Conservation (phyloP, 345 rosid genomes). For the Euphorbia peplus region DNA sequence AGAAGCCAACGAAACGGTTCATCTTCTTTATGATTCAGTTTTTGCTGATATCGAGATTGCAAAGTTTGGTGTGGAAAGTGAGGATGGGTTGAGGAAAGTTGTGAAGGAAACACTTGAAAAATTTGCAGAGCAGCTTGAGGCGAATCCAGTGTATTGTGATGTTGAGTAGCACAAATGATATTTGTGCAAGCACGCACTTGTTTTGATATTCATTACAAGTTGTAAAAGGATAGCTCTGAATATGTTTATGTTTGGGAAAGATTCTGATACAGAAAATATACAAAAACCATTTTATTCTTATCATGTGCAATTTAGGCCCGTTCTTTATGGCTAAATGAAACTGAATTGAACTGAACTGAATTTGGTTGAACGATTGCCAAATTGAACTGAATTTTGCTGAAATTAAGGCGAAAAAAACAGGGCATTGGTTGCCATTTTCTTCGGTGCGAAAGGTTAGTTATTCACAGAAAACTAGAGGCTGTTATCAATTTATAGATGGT, state of each 20-base stretch:
- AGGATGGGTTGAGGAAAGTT: slow-evolving; percentile 32
- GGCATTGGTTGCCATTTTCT: too few species aligned
- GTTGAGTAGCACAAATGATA: slow-evolving; percentile 16
- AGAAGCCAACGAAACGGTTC: slow-evolving; percentile 52
- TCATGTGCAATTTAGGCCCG: too few species aligned
- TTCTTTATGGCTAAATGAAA: too few species aligned
- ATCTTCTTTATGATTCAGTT: slow-evolving; percentile 53
- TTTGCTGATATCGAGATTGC: slow-evolving; percentile 36
- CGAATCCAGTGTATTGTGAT: slow-evolving; percentile 46
- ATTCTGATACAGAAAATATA: not conserved
- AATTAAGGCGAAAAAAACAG: too few species aligned
- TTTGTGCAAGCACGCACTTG: slow-evolving; percentile 1
- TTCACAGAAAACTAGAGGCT: not conserved
- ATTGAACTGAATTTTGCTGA: too few species aligned
- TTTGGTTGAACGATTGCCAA: too few species aligned
- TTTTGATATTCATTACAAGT: not conserved
- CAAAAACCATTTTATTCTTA: not conserved
- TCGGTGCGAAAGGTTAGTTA: not conserved
- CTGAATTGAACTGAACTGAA: too few species aligned
- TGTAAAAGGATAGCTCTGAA: not conserved
- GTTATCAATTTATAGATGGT: too few species aligned
- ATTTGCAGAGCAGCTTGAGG: slow-evolving; percentile 58
- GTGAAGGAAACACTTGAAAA: slow-evolving; percentile 52
- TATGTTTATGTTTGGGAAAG: not conserved
- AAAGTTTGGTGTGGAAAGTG: slow-evolving; percentile 23